Evolutionary conservation across 2,329 filamentous ascomycete genomes (phyloP).

Genomic region (Fragosphaeria purpurea): DNA sequence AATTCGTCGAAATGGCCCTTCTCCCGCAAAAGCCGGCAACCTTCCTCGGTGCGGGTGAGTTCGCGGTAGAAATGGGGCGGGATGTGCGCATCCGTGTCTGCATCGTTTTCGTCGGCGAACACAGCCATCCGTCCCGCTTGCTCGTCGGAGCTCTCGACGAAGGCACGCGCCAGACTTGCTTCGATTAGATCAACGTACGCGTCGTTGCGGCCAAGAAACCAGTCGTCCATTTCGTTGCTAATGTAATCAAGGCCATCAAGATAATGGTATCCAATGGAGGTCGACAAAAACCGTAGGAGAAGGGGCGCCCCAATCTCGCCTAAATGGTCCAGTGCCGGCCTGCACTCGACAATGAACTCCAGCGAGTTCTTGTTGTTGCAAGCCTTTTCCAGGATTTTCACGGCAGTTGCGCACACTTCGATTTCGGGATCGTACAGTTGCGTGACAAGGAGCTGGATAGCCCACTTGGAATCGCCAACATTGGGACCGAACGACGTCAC

Average conservation of each 20-base stretch:
- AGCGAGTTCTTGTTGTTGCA: slow-evolving; percentile 87
- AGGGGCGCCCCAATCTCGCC: slow-evolving; percentile 94
- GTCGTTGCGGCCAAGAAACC: slow-evolving; percentile 95
- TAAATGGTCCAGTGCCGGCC: slow-evolving; percentile 86
- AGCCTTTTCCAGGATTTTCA: slow-evolving; percentile 94
- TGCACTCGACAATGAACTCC: slow-evolving; percentile 93
- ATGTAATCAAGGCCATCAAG: slow-evolving; percentile 96
- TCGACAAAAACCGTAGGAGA: slow-evolving; percentile 84
- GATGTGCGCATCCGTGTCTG: slow-evolving; percentile 52
- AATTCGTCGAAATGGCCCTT: slow-evolving; percentile 98
- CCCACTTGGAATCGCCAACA: slow-evolving; percentile 76
- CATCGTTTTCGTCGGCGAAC: slow-evolving; percentile 47
- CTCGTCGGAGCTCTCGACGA: slow-evolving; percentile 50
- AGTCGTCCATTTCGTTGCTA: slow-evolving; percentile 99
- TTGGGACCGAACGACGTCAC: slow-evolving; percentile 25
- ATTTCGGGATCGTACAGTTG: slow-evolving; percentile 96
- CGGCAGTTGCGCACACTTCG: slow-evolving; percentile 88
- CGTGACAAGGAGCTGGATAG: slow-evolving; percentile 91
- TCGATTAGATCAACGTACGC: slow-evolving; percentile 92
- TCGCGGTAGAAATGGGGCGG: slow-evolving; percentile 98
- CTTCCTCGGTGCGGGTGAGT: slow-evolving; percentile 82
- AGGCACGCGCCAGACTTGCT: slow-evolving; percentile 66
- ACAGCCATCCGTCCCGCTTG: slow-evolving; percentile 43
- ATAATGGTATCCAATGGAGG: slow-evolving; percentile 95
- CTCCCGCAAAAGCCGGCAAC: slow-evolving; percentile 77